Base-by-base conservation (phyloP, 139 green algal genomes). In the Penium margaritaceum region DNA sequence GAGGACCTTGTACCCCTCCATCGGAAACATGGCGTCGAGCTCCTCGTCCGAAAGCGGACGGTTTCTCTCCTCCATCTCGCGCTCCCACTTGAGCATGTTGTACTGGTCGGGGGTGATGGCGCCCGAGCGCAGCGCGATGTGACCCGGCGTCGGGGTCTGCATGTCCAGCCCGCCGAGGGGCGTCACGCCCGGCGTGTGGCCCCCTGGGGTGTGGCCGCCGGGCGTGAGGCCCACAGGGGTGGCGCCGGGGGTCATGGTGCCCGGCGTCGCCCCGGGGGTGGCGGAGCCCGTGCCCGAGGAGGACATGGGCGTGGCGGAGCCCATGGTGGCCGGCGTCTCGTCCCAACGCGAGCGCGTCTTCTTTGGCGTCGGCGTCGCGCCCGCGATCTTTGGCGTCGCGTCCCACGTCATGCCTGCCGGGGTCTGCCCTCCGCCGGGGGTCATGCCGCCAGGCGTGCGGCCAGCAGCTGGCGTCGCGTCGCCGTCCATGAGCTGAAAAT, bases 31-130 rank as follows among this genome's bases (percentile, higher is more conserved):
- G 1, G 88, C 84, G 63, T 99, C 92, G 64, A 99, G 85, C 76
- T 99, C 94, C 77, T 94, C 94, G 63, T 99, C 94, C 0, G 73
- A 89, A 5, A 96, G 82, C 5, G 88, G 88, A 66, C 88, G 67
- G 86, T 98, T 98, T 37, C 94, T 87, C 83, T 91, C 89, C 65
- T 91, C 90, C 55, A 97, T 91, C 77, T 98, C 94, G 5, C 87
- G 83, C 80, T 95, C 88, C 66, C 84, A 85, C 38, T 87, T 80
- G 61, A 86, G 72, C 39, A 83, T 80, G 57, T 88, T 87, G 70
- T 87, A 92, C 68, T 91, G 81, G 76, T 96, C 91, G 0, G 90
- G 88, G 1, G 89, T 95, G 79, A 95, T 85, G 0, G 81, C 80
- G 0, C 51, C 51, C 55, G 85, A 75, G 39, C 78, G 74, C 33